Percentiles rank a stretch among this genome's conserved stretches.
Evolutionary conservation across 2,329 filamentous ascomycete species (phyloP).

Genomic region (Tetracladium maxilliforme): DNA sequence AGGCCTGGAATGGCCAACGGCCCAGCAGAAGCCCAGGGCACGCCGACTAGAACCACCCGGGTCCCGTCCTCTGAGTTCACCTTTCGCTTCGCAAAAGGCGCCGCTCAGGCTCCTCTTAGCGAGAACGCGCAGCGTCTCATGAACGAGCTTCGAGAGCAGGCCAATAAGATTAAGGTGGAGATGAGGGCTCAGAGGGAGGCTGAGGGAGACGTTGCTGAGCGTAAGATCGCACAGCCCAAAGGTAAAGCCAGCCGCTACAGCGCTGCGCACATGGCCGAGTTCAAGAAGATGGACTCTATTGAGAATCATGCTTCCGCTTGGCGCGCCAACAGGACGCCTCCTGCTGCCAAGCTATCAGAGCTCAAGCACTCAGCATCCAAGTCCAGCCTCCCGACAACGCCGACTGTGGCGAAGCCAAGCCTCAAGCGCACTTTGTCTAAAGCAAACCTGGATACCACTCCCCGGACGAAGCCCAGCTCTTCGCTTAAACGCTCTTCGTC

Average conservation of each 20-base stretch:
- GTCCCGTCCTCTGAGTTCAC: slow-evolving; percentile 46
- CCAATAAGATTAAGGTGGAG: slow-evolving; percentile 53
- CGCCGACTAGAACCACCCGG: slow-evolving; percentile 43
- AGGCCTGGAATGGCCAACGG: slow-evolving; percentile 32
- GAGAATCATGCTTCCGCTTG: slow-evolving; percentile 71
- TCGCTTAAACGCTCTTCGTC: slow-evolving; percentile 35
- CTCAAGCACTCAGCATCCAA: slow-evolving; percentile 29
- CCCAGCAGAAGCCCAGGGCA: slow-evolving; percentile 34
- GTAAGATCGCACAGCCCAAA: slow-evolving; percentile 70
- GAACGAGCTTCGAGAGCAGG: slow-evolving; percentile 58
- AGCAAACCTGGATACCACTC: slow-evolving; percentile 16
- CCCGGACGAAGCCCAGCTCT: slow-evolving; percentile 23
- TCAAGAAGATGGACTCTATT: slow-evolving; percentile 97
- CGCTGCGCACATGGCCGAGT: slow-evolving; percentile 71
- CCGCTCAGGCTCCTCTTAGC: slow-evolving; percentile 42
- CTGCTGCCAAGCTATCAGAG: slow-evolving; percentile 12
- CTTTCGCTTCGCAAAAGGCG: slow-evolving; percentile 43
- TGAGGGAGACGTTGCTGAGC: slow-evolving; percentile 25
- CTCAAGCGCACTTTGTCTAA: slow-evolving; percentile 39
- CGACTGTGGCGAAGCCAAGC: slow-evolving; percentile 18
- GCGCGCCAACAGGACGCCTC: slow-evolving; percentile 43
- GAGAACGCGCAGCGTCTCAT: slow-evolving; percentile 45
- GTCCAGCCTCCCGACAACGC: slow-evolving; percentile 23
- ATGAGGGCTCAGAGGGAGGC: slow-evolving; percentile 45
- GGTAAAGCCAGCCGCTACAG: slow-evolving; percentile 70